These are phyloP conservation scores for Penicillium vulpinum DNA, from an alignment of 2,329 filamentous ascomycete genomes.

Conservation along the genomic window DNA sequence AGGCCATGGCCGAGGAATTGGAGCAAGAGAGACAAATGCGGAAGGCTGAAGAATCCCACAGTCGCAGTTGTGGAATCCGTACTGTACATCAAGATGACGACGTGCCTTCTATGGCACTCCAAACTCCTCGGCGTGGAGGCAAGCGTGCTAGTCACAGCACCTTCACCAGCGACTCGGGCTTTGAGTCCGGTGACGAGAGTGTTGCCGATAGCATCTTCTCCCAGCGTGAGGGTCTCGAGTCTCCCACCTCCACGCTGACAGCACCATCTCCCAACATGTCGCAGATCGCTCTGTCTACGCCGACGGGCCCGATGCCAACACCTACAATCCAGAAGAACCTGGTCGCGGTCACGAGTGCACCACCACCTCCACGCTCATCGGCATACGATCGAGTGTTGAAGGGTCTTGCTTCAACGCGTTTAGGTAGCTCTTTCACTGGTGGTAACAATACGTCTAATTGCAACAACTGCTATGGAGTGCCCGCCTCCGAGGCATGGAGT, in stretches of 20 bases:
- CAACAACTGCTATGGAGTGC: conserved; percentile 43
- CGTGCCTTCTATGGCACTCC: conserved; percentile 37
- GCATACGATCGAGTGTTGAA: conserved; percentile 48
- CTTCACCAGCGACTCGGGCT: conserved; percentile 57
- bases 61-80: conserved; percentile 34
- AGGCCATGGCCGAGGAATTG: conserved; percentile 51
- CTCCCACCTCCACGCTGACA: conserved; percentile 36
- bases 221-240: conserved; percentile 36
- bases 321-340: conserved; percentile 36
- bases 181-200: conserved; percentile 59
- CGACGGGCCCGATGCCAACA: conserved; percentile 31
- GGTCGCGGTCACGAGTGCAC: conserved; percentile 23
- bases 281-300: conserved; percentile 32
- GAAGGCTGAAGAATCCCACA: conserved; percentile 41
- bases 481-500: conserved; percentile 54
- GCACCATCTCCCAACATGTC: conserved; percentile 41
- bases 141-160: conserved; percentile 44
- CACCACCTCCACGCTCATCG: conserved; percentile 31
- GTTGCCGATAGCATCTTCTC: conserved; percentile 52
- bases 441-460: conserved; percentile 37
- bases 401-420: conserved; percentile 38
- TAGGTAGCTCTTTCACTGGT: conserved; percentile 32
- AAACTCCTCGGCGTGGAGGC: conserved; percentile 33
- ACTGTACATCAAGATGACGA: conserved; percentile 34
- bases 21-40: conserved; percentile 46